Base-by-base conservation (phyloP, 129 eudicot genomes). In the Solidago caesia region DNA sequence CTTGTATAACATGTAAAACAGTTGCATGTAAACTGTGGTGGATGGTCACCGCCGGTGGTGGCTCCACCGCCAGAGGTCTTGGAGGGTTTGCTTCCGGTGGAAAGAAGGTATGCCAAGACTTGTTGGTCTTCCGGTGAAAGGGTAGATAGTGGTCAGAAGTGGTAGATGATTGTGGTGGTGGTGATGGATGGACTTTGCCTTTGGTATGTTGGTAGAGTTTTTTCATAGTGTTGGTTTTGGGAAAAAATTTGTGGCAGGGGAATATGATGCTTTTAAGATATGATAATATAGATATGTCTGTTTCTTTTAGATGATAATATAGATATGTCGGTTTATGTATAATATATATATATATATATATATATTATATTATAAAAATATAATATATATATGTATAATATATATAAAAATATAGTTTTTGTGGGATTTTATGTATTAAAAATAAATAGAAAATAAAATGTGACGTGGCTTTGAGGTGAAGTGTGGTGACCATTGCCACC, bases 1-100 rank as follows among this genome's bases (percentile, higher is more conserved):
- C 85, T 88, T 46, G 82, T 88, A 44, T 91, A 91, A 45, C 97
- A 91, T 55, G 81, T 70, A 65, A 91, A 91, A 49, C 97, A 91
- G 83, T 77, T 76, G 75, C 97, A 91, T 80, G 57, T 76, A 74
- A 88, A 91, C 81, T 68, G 65, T 0, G 95, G 76, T 14, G 80
- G 64, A 53, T 85, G 88, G 81, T 87, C 79, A 9, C 64, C 73
- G 57, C 65, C 74, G 7, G 10, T 49, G 1, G 43, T 27, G 21
- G 53, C 47, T 39, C 61, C 55, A 14, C 58, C 68, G 63, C 58
- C 52, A 70, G 58, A 25, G 10, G 63, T 77, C 62, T 15, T 51
- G 85, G 52, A 47, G 70, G 70, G 77, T 79, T 64, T 72, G 49
- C 41, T 51, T 69, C 68, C 74, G 73, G 64, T 43, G 5, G 73